Conservation (phyloP, 1,284 basidiomycete species). For the Sanghuangporus baumii region DNA sequence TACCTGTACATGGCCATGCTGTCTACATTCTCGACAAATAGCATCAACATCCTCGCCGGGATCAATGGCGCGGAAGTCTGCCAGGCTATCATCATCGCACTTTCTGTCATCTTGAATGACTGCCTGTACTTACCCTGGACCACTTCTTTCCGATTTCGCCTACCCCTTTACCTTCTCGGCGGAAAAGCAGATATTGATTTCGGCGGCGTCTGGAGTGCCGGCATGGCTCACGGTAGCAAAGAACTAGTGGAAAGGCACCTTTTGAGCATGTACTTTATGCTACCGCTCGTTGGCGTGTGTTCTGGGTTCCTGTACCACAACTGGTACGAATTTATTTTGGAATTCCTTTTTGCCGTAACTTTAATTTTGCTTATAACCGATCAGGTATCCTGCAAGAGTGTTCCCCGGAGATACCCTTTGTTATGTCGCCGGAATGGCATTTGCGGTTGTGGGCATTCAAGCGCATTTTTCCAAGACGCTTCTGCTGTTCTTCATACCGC, state of each 20-base stretch:
- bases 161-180: slow-evolving; percentile 66
- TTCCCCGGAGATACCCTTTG: slow-evolving; percentile 98
- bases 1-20: slow-evolving; percentile 96
- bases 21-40: slow-evolving; percentile 96
- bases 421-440: slow-evolving; percentile 97
- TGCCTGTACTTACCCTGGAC: slow-evolving; percentile 87
- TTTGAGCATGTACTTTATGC: slow-evolving; percentile 94
- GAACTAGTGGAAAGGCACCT: slow-evolving; percentile 89
- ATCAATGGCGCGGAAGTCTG: slow-evolving; percentile 95
- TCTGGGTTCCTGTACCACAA: slow-evolving; percentile 89
- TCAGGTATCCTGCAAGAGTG: slow-evolving; percentile 91
- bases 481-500: slow-evolving; percentile 94
- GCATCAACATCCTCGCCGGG: slow-evolving; percentile 98
- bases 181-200: slow-evolving; percentile 60
- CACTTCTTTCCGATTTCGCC: slow-evolving; percentile 47
- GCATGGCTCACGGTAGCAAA: slow-evolving; percentile 79
- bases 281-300: slow-evolving; percentile 89
- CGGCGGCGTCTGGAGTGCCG: slow-evolving; percentile 74
- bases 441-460: slow-evolving; percentile 92
- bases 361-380: neutral
- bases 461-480: slow-evolving; percentile 98
- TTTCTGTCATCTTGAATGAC: slow-evolving; percentile 90
- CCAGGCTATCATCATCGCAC: slow-evolving; percentile 89
- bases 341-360: neutral
- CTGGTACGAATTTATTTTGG: slow-evolving; percentile 53